Evolutionary conservation across 306 rosid genomes (phyloP), one percentile per base, ranked within the genome.

Genomic region (Castanea sativa): DNA sequence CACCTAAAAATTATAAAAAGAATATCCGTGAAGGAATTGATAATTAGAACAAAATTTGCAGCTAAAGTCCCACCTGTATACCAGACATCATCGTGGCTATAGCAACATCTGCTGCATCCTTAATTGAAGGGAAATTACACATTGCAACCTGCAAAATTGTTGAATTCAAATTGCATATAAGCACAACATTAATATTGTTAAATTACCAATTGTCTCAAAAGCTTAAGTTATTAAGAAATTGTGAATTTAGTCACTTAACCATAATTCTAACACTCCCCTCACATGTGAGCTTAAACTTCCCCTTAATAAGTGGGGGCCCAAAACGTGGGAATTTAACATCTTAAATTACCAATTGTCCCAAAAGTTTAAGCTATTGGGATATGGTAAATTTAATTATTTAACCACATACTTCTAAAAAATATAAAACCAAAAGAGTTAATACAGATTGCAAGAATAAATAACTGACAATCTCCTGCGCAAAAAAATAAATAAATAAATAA

Each of bases 41-140:
- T 73, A 73, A 27, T 25, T 32, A 33, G 58, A 33, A 55, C 70
- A 78, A 76, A 60, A 73, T 69, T 76, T 51, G 73, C 72, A 78
- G 76, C 75, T 72, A 79, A 61, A 73, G 33, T 43, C 68, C 74
- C 81, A 94, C 99, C 95, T 95, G 98, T 90, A 95, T 91, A 69
- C 99, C 97, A 74, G 94, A 91, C 88, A 85, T 86, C 99, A 95
- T 92, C 8, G 97, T 87, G 58, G 99, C 90, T 79, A 92, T 91
- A 83, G 98, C 96, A 79, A 91, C 99, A 90, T 92, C 94, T 71
- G 99, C 97, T 38, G 99, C 98, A 84, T 91, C 94, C 88, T 95
- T 95, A 76, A 91, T 76, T 29, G 98, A 85, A 84, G 96, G 97
- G 64, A 95, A 93, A 87, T 91, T 92, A 89, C 99, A 95, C 98